phyloP scores from a whole-genome alignment of 495 filamentous ascomycete genomes.

The Schizothecium vesticola region DNA sequence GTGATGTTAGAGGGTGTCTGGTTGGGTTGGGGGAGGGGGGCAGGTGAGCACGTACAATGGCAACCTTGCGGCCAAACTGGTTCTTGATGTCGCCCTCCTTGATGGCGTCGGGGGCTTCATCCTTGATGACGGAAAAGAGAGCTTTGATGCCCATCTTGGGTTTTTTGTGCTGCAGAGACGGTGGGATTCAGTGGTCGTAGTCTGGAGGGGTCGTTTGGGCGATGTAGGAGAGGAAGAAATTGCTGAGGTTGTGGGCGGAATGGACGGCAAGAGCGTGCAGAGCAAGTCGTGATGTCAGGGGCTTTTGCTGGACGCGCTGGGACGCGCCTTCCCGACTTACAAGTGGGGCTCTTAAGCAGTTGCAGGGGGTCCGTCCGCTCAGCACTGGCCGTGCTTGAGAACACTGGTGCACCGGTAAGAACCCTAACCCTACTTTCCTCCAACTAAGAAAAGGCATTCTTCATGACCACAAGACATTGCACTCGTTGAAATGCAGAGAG shows the following conservation, averaged over 20 bases:
- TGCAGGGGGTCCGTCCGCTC: neutral
- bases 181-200: neutral
- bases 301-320: conserved; percentile 13
- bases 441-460: neutral
- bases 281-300: conserved; percentile 25
- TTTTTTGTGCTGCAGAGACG: neutral
- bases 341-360: conserved; percentile 24
- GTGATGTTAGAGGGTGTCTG: neutral
- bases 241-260: neutral
- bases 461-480: too few species aligned
- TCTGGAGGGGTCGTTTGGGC: neutral
- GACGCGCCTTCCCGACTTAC: conserved; percentile 20
- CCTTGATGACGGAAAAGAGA: conserved; percentile 80
- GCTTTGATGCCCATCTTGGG: conserved; percentile 86
- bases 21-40: neutral
- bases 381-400: neutral
- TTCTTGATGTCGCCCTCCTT: conserved; percentile 97
- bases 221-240: neutral
- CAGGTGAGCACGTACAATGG: conserved; percentile 64
- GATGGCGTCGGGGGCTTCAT: conserved; percentile 88
- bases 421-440: neutral
- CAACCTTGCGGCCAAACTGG: conserved; percentile 95
- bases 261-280: neutral
- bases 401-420: neutral
- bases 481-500: neutral